phyloP scores from a whole-genome alignment of 495 filamentous ascomycete genomes.

The Hypoxylon intermedium region DNA sequence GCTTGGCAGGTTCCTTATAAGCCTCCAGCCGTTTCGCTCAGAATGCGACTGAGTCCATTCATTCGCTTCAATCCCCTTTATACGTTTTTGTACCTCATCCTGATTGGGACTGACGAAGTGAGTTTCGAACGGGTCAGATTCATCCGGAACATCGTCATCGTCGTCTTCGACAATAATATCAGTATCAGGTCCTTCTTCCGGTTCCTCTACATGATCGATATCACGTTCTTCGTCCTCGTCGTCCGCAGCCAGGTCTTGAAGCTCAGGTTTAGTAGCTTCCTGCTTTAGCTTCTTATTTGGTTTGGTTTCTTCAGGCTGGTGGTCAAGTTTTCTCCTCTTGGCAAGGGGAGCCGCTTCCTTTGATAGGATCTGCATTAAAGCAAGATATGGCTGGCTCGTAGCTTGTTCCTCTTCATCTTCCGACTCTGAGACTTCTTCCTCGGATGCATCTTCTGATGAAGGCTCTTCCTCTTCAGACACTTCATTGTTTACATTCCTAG shows the following conservation, averaged over 20 bases:
- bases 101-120: conserved; percentile 76
- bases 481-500: conserved; percentile 53
- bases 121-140: conserved; percentile 75
- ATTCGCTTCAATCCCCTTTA: conserved; percentile 61
- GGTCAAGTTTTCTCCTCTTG: conserved; percentile 73
- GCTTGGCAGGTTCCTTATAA: conserved; percentile 47
- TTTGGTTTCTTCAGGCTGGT: conserved; percentile 35
- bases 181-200: conserved; percentile 57
- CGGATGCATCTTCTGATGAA: conserved; percentile 47
- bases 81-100: conserved; percentile 56
- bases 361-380: conserved; percentile 68
- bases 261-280: conserved; percentile 23
- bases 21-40: conserved; percentile 50
- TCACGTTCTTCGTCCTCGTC: conserved; percentile 47
- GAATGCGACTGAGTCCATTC: conserved; percentile 65
- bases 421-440: conserved; percentile 50
- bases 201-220: conserved; percentile 55
- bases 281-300: conserved; percentile 38
- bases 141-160: conserved; percentile 60
- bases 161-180: conserved; percentile 41
- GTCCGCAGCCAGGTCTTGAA: conserved; percentile 19
- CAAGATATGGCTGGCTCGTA: conserved; percentile 64
- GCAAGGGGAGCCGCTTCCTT: conserved; percentile 62
- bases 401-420: conserved; percentile 45
- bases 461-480: conserved; percentile 51